Base-by-base conservation (phyloP, 108 stramenopile genomes). In the Mayamaea pseudoterrestris region DNA sequence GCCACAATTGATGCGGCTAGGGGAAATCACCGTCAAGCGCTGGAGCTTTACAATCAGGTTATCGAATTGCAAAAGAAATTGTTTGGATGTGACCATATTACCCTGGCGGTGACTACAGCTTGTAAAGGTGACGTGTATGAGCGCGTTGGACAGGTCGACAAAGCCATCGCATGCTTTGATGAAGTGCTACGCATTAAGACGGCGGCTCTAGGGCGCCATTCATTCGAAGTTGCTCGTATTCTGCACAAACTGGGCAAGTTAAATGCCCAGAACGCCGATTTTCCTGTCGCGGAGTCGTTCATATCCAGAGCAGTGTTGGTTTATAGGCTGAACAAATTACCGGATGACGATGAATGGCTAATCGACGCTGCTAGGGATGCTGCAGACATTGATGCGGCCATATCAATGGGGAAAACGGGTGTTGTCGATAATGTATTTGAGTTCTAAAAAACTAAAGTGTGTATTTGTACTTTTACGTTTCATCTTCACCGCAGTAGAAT, bases 81-180 rank as follows among this genome's bases (percentile, higher is more conserved):
- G 14, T 81, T 73, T 50, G 83, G 83, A 16, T 47, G 56, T 7
- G 65, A 77, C 17, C 69, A 83, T 34, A 27, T 75, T 14, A 76
- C 77, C 7, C 74, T 82, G 5, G 71, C 79, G 2, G 55, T 81
- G 1, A 76, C 83, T 22, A 47, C 80, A 3, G 71, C 76, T 5
- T 83, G 79, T 44, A 79, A 86, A 60, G 89, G 83, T 0, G 89
- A 90, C 58, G 83, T 83, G 1, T 79, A 83, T 45, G 89, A 90
- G 50, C 68, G 67, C 35, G 35, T 78, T 34, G 77, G 76, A 8
- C 65, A 83, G 44, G 11, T 73, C 7, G 47, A 53, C 11, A 55
- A 51, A 32, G 80, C 89, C 9, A 78, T 83, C 12, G 65, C 69
- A 27, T 61, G 55, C 13, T 85, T 72, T 44, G 77, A 83, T 17